A percentile compares a stretch with the other conserved stretches of the same genome.
Conservation (phyloP, 257 asterid genomes). For the Fraxinus cuspidata region DNA sequence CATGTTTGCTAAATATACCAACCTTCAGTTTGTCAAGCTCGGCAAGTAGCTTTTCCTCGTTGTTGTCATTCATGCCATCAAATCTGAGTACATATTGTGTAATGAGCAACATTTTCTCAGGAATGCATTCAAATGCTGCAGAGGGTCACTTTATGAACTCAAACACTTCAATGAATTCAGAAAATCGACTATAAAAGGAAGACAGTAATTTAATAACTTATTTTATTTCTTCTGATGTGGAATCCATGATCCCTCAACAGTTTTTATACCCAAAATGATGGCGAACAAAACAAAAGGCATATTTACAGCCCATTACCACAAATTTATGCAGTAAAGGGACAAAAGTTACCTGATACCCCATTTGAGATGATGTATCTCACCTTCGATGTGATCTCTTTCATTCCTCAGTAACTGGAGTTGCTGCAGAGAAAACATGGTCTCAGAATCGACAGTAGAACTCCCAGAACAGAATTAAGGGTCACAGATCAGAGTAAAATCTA, state of each 20-base stretch:
- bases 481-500: not conserved
- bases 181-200: slow-evolving; percentile 5
- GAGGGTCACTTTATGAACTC: slow-evolving; percentile 16
- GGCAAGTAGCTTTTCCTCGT: slow-evolving; percentile 43
- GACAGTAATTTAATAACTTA: not conserved
- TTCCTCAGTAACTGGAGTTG: slow-evolving; percentile 74
- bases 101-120: slow-evolving; percentile 15
- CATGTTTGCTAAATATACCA: slow-evolving; percentile 24
- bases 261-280: slow-evolving; percentile 13
- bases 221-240: slow-evolving; percentile 7
- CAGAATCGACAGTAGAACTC: slow-evolving; percentile 1
- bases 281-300: not conserved
- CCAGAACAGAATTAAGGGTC: slow-evolving; percentile 2
- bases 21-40: slow-evolving; percentile 80
- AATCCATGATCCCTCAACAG: slow-evolving; percentile 12
- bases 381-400: slow-evolving; percentile 86
- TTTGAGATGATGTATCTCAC: slow-evolving; percentile 70
- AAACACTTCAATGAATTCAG: slow-evolving; percentile 8
- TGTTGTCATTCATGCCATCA: slow-evolving; percentile 39
- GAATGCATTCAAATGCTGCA: slow-evolving; percentile 14
- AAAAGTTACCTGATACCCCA: slow-evolving; percentile 76
- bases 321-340: slow-evolving; percentile 1
- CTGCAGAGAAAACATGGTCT: slow-evolving; percentile 43
- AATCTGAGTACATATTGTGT: slow-evolving; percentile 49
- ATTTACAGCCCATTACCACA: slow-evolving; percentile 14